A percentile compares a stretch with the other conserved stretches of the same genome.
Evolutionary conservation across 108 stramenopile species (phyloP).

Genomic region (Discostella pseudostelligera): DNA sequence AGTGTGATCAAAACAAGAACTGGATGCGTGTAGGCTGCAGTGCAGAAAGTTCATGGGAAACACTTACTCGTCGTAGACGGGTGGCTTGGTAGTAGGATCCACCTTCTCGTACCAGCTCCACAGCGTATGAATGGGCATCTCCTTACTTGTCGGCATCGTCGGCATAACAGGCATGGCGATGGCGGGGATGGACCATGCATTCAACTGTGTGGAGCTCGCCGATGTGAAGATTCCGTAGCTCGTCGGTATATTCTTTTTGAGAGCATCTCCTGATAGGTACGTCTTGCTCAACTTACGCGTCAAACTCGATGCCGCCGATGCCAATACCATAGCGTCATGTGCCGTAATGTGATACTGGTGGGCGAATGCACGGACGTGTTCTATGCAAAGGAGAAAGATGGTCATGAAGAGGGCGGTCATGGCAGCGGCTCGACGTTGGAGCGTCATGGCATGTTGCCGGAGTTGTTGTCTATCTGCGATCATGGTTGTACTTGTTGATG

Average conservation of each 20-base stretch:
- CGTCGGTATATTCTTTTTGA: constrained; percentile 23
- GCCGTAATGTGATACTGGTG: constrained; percentile 42
- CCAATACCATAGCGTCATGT: constrained; percentile 43
- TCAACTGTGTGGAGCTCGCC: constrained; percentile 33
- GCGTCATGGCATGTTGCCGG: constrained; percentile 23
- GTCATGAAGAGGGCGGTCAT: constrained; percentile 47
- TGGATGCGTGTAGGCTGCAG: not conserved
- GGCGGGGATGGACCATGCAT: constrained; percentile 41
- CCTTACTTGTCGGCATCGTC: constrained; percentile 36
- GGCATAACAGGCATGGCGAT: constrained; percentile 32
- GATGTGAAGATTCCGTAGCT: constrained; percentile 5
- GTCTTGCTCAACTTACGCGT: constrained; percentile 26
- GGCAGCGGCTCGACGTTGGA: constrained; percentile 36
- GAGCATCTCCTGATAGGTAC: constrained; percentile 19
- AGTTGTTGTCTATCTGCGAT: constrained; percentile 21
- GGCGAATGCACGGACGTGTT: constrained; percentile 45
- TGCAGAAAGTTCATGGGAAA: not conserved
- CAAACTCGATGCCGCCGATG: constrained; percentile 34
- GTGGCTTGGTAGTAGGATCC: constrained; percentile 48
- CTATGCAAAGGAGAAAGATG: constrained; percentile 37
- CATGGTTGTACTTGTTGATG: constrained; percentile 12
- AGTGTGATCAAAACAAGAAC: constrained; percentile 2
- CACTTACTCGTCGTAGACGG: constrained; percentile 52
- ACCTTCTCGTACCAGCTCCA: constrained; percentile 45
- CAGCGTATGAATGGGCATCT: constrained; percentile 38